Evolutionary conservation across 306 rosid genomes (phyloP).

Genomic region (Gastrolobium bilobum): DNA sequence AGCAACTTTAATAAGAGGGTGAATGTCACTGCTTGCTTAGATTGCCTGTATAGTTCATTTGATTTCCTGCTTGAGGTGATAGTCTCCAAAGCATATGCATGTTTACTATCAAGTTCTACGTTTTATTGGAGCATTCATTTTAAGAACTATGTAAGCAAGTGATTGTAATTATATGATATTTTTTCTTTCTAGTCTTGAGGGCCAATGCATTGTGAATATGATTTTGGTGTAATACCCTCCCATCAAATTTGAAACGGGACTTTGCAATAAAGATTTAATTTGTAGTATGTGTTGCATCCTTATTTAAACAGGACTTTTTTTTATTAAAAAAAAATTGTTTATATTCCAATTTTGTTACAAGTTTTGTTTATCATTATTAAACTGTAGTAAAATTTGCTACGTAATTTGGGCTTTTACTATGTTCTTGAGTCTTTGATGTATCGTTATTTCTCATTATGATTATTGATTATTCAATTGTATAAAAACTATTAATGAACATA

Average conservation of each 20-base stretch:
- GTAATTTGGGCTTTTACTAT: too few relatives aligned
- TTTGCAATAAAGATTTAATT: background rate
- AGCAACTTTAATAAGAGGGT: conserved; percentile 33
- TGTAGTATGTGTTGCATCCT: too few relatives aligned
- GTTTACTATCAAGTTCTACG: background rate
- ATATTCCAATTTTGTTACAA: background rate
- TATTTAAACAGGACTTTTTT: too few relatives aligned
- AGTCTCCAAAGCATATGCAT: conserved; percentile 29
- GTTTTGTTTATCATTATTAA: background rate
- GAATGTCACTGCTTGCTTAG: conserved; percentile 31
- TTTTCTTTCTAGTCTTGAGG: conserved; percentile 30
- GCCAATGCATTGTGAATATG: background rate
- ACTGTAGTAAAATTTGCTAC: background rate
- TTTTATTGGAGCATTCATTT: conserved; percentile 25
- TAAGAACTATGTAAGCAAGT: conserved; percentile 24
- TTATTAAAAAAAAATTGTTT: background rate
- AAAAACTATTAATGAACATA: too few relatives aligned
- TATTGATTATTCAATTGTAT: too few relatives aligned
- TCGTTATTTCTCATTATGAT: too few relatives aligned
- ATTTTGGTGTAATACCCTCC: conserved; percentile 15
- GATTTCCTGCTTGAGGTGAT: conserved; percentile 11
- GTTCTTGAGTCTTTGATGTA: too few relatives aligned
- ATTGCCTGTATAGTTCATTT: conserved; percentile 46
- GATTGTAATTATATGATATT: conserved; percentile 31
- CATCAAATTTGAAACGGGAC: conserved; percentile 15